phyloP scores from a whole-genome alignment of 2,329 filamentous ascomycete species.

The Fusarium sulawesiense region DNA sequence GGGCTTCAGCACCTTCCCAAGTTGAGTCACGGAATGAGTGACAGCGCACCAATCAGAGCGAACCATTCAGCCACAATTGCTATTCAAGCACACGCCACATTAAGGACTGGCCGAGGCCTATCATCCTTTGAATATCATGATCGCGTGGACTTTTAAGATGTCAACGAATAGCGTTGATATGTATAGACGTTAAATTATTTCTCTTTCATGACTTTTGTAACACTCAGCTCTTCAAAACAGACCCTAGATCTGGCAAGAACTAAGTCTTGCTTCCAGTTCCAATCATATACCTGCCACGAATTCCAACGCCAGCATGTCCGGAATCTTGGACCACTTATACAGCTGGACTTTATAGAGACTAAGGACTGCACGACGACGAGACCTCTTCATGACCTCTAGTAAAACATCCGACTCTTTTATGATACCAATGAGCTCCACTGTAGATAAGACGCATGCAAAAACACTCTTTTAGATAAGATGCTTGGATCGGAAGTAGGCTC shows the following conservation, averaged over 20 bases:
- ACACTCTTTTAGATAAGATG: slow-evolving; percentile 52
- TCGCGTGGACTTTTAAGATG: slow-evolving; percentile 15
- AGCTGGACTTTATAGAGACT: slow-evolving; percentile 25
- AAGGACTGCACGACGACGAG: slow-evolving; percentile 6
- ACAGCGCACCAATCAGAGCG: slow-evolving; percentile 41
- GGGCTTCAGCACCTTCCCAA: slow-evolving; percentile 20
- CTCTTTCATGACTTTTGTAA: slow-evolving; percentile 47
- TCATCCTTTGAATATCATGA: neutral
- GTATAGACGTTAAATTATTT: slow-evolving; percentile 43
- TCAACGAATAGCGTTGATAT: slow-evolving; percentile 13
- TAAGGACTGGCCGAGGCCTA: neutral
- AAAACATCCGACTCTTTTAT: slow-evolving; percentile 10
- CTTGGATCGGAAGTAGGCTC: slow-evolving; percentile 88
- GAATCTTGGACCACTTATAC: slow-evolving; percentile 34
- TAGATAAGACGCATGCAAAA: slow-evolving; percentile 34
- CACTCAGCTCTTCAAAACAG: slow-evolving; percentile 40
- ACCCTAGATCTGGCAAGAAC: slow-evolving; percentile 23
- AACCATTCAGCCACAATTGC: slow-evolving; percentile 10
- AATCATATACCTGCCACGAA: slow-evolving; percentile 42
- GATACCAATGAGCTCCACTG: slow-evolving; percentile 11
- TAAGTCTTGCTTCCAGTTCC: slow-evolving; percentile 36
- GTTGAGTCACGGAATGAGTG: slow-evolving; percentile 38
- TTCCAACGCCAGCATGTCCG: slow-evolving; percentile 45
- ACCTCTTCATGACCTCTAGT: slow-evolving; percentile 13
- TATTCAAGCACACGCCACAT: slow-evolving; percentile 23